Base-by-base conservation (phyloP, 2,329 filamentous ascomycete species). In the Colletotrichum sp. region DNA sequence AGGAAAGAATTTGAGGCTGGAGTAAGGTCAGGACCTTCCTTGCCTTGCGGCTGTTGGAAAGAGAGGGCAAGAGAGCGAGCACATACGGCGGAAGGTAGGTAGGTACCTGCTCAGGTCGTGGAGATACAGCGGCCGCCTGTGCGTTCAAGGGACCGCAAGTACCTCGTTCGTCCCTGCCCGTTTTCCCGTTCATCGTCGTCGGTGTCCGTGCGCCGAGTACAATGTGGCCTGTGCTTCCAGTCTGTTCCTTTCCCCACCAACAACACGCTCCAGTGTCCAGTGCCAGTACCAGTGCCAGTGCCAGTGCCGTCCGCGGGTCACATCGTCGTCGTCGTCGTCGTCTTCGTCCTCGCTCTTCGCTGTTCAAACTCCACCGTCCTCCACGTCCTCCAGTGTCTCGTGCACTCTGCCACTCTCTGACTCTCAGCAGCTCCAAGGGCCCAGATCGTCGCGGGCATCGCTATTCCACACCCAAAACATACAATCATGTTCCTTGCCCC, bases 121-220 rank as follows among this genome's bases (percentile, higher is more conserved):
- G 48, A 69, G 44, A 64, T 69, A 76, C 64, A 73, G 74, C 74
- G 74, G 74, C 70, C 74, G 74, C 74, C 71, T 55, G 70, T 76
- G 65, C 70, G 71, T 68, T 36, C 26, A 75, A 30, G 59, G 32
- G 65, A 68, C 39, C 18, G 32, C 69, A 75, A 62, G 73, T 75
- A 72, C 32, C 36, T 32, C 59, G 30, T 63, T 32, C 30, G 30
- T 36, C 30, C 59, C 59, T 63, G 59, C 18, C 57, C 26, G 6
- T 62, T 62, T n/a, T 32, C 30, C 28, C 18, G 26, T 22, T 22
- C 59, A 62, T 62, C 10, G 26, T 32, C 26, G 12, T 62, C 59
- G 16, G n/a, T 34, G 26, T 22, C 59, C 30, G 28, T 52, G 44
- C 44, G n/a, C n/a, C 44, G n/a, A 22, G 44, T 22, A 52, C 44